A percentile compares a stretch with the other conserved stretches of the same genome.
Evolutionary conservation across 2,329 filamentous ascomycete species (phyloP).

Genomic region (Endocalyx cinctus): DNA sequence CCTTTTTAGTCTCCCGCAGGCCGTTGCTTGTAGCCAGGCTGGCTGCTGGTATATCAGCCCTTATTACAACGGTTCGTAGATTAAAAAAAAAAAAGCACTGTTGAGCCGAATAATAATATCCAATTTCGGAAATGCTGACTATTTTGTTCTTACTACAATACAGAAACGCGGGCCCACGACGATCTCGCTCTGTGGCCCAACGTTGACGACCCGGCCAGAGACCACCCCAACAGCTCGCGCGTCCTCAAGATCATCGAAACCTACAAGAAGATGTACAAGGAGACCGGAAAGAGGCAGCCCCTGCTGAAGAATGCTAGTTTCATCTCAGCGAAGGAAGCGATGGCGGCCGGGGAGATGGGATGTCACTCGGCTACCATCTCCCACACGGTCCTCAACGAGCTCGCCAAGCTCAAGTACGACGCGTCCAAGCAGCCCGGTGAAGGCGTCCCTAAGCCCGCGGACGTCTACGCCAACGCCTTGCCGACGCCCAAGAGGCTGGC

Average conservation of each 20-base stretch:
- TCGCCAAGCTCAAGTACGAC: conserved; percentile 34
- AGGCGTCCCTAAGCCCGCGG: conserved; percentile 33
- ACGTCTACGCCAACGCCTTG: conserved; percentile 32
- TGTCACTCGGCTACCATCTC: conserved; percentile 43
- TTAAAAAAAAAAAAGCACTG: too few species aligned
- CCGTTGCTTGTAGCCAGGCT: conserved; percentile 44
- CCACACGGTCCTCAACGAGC: conserved; percentile 32
- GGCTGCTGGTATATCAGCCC: conserved; percentile 42
- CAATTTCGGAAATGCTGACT: too few species aligned
- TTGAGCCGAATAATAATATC: too few species aligned
- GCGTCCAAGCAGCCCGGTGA: conserved; percentile 31
- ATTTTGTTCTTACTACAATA: too few species aligned
- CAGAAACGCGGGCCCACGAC: conserved; percentile 40
- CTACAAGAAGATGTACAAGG: conserved; percentile 39
- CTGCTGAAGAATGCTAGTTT: conserved; percentile 44
- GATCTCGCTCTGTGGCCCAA: conserved; percentile 41
- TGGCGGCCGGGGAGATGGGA: conserved; percentile 41
- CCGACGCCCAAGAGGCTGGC: conserved; percentile 29
- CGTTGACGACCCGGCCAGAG: conserved; percentile 38
- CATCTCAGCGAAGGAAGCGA: conserved; percentile 37
- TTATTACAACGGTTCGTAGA: conserved; percentile 44
- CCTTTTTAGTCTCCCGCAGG: conserved; percentile 42
- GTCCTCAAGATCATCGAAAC: conserved; percentile 45
- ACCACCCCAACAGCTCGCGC: conserved; percentile 43
- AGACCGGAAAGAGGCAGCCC: conserved; percentile 44